Evolutionary conservation across 139 green algal species (phyloP).

Genomic region (Klebsormidium nitens): DNA sequence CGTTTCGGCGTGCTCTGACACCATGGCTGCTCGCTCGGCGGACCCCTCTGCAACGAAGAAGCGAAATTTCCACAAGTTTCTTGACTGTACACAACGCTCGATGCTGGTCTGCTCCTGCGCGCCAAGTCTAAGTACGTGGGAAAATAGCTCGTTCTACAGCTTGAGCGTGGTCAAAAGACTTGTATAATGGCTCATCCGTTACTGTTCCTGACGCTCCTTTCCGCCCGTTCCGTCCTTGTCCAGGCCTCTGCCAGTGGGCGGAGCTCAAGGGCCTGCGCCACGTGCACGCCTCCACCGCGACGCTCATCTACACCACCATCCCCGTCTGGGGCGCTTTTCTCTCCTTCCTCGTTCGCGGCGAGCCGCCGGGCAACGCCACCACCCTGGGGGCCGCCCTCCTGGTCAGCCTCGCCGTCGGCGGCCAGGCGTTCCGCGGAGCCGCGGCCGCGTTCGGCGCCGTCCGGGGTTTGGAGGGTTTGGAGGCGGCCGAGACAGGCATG

Average conservation of each 20-base stretch:
- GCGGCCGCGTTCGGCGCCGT: not conserved
- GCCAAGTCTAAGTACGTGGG: too few species aligned
- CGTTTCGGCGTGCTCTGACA: too few species aligned
- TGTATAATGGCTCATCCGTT: too few species aligned
- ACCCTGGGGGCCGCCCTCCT: conserved; percentile 2
- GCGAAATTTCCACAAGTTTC: too few species aligned
- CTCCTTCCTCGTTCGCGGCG: conserved; percentile 18
- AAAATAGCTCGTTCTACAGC: too few species aligned
- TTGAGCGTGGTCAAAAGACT: too few species aligned
- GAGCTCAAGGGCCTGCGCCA: conserved; percentile 23
- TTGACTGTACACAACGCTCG: too few species aligned
- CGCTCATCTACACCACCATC: conserved; percentile 38
- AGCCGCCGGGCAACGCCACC: not conserved
- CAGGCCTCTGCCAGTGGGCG: conserved; percentile 26
- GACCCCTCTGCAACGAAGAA: too few species aligned
- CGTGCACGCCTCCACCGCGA: conserved; percentile 26
- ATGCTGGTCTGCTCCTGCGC: too few species aligned
- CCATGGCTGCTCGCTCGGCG: too few species aligned
- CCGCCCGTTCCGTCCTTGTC: too few species aligned
- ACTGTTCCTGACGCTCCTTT: too few species aligned
- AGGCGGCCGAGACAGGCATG: not conserved
- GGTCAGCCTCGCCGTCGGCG: not conserved
- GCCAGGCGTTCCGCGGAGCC: not conserved
- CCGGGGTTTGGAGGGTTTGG: not conserved
- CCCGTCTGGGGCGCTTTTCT: conserved; percentile 35